Base-by-base conservation (phyloP, 2,329 filamentous ascomycete species). In the Botrytis aclada region DNA sequence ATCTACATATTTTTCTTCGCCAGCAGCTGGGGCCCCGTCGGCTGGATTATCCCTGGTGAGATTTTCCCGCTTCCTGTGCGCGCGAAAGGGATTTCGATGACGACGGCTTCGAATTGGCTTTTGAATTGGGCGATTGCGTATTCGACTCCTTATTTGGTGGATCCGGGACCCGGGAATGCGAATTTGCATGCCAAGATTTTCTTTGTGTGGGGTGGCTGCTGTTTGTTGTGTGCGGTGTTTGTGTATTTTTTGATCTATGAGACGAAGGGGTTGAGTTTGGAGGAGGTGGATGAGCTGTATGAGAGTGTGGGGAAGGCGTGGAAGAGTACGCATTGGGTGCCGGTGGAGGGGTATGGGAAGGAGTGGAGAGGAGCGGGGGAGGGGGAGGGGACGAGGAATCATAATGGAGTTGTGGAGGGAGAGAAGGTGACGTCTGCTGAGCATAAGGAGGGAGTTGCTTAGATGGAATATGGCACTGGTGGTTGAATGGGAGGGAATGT, bases 41-140 rank as follows among this genome's bases (percentile, higher is more conserved):
- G 92, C 66, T 94, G 92, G 92, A 89, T 92, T 71, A 88, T 97
- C 78, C 95, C 96, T 79, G 93, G 93, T 81, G 94, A 97, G 85
- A 92, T 95, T 82, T 97, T 92, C 88, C 93, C 93, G 72, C 88
- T 97, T 89, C 90, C 39, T 91, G 90, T 86, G 88, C 92, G 82
- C 34, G 65, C 71, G 1, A 72, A 72, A 76, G 93, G 93, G 84
- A 93, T 97, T 74, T 93, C 88, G 78, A 86, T 97, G 56, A 94
- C 93, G 56, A 97, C 93, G 6, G 92, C 93, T 72, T 93, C 90
- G 80, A 97, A 97, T 88, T 97, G 93, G 93, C 87, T 95, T 74
- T 95, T 93, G 86, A 95, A 94, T 85, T 93, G 90, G 82, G 86
- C 85, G 79, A 88, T 89, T 76, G 86, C 88, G 70, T 87, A 93